These are phyloP conservation scores for Sutorius eximius DNA, from an alignment of 1,284 basidiomycete genomes.

Conservation along the genomic window DNA sequence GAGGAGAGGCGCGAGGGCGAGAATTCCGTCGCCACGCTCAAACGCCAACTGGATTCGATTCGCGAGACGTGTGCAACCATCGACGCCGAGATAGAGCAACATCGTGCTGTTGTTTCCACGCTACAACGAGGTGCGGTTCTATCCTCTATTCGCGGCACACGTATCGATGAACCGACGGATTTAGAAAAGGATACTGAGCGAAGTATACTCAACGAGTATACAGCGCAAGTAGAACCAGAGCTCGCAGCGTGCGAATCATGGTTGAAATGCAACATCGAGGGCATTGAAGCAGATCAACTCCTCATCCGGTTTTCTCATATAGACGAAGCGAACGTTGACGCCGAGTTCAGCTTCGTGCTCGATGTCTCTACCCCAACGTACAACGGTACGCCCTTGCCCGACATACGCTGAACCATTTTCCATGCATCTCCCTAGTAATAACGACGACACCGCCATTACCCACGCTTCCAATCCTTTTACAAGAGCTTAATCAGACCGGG, in stretches of 20 bases:
- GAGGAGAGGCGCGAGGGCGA: constrained; percentile 71
- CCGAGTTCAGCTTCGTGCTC: constrained; percentile 75
- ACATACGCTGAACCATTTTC: neutral
- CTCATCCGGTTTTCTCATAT: constrained; percentile 72
- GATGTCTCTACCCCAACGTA: constrained; percentile 66
- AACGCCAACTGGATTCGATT: constrained; percentile 59
- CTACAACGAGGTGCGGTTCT: constrained; percentile 55
- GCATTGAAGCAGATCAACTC: constrained; percentile 70
- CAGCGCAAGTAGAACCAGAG: constrained; percentile 56
- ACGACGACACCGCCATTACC: constrained; percentile 67
- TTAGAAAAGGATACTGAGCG: constrained; percentile 73
- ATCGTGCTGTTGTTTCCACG: constrained; percentile 55
- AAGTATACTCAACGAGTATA: constrained; percentile 57
- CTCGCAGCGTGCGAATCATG: constrained; percentile 57
- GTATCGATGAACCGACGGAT: neutral
- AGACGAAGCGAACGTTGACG: constrained; percentile 54
- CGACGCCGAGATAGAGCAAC: constrained; percentile 70
- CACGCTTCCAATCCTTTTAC: constrained; percentile 60
- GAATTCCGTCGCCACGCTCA: constrained; percentile 56
- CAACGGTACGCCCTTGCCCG: constrained; percentile 53
- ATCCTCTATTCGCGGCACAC: neutral
- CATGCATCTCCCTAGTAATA: constrained; percentile 47
- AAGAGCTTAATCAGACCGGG: constrained; percentile 59
- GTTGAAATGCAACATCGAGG: constrained; percentile 70
- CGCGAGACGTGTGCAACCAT: constrained; percentile 58